Evolutionary conservation across 352 stramenopile genomes (phyloP).

Genomic region (Peronospora tabacina): DNA sequence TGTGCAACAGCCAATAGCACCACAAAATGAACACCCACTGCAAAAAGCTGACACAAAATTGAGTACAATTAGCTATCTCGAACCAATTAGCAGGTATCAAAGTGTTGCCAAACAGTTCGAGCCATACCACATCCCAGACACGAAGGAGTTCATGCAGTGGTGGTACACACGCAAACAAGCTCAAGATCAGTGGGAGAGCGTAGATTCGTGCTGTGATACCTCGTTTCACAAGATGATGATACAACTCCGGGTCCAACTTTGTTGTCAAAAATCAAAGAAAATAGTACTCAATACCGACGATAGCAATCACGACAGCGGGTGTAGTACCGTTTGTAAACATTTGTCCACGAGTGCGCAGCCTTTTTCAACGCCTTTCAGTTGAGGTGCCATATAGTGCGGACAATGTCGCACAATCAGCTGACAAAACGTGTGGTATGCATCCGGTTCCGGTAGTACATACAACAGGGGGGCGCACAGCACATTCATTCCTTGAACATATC

Average conservation of each 20-base stretch:
- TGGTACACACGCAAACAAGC: slow-evolving; percentile 86
- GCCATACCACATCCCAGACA: slow-evolving; percentile 85
- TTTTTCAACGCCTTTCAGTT: slow-evolving; percentile 78
- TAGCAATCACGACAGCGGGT: background rate
- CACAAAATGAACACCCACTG: slow-evolving; percentile 88
- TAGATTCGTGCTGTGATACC: slow-evolving; percentile 85
- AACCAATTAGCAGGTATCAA: background rate
- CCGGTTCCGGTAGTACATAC: slow-evolving; percentile 88
- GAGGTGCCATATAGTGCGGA: slow-evolving; percentile 85
- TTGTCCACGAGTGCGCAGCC: slow-evolving; percentile 79
- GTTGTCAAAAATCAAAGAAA: slow-evolving; percentile 1
- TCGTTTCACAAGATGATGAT: slow-evolving; percentile 58
- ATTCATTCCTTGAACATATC: slow-evolving; percentile 92
- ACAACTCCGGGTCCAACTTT: slow-evolving; percentile 80
- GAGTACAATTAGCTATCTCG: background rate
- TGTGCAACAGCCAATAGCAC: slow-evolving; percentile 85
- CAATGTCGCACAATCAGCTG: slow-evolving; percentile 83
- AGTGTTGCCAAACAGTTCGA: background rate
- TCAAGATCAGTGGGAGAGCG: slow-evolving; percentile 82
- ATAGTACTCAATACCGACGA: background rate
- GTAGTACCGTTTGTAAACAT: slow-evolving; percentile 52
- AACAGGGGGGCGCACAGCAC: slow-evolving; percentile 84
- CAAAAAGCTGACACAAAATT: slow-evolving; percentile 60
- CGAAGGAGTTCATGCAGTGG: slow-evolving; percentile 82
- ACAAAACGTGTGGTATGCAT: slow-evolving; percentile 89